Conservation (phyloP, 2,329 filamentous ascomycete species). For the Paecilomyces fulvus region DNA sequence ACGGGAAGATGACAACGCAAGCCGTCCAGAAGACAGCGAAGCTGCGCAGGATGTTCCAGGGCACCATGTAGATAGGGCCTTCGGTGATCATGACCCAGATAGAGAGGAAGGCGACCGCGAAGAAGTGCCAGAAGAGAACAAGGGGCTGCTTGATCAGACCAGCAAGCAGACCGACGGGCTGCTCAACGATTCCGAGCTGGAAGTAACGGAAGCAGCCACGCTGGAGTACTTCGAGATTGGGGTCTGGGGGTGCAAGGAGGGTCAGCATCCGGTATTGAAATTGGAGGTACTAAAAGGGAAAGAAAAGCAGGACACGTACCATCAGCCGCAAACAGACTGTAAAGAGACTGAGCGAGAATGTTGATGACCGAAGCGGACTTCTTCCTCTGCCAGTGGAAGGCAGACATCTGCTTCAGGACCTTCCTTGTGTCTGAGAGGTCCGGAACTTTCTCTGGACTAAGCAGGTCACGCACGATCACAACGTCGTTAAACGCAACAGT, state of each 20-base stretch:
- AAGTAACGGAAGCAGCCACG: slow-evolving; percentile 92
- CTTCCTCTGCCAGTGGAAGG: slow-evolving; percentile 86
- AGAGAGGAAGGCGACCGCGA: slow-evolving; percentile 78
- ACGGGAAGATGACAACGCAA: slow-evolving; percentile 72
- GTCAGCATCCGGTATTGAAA: background rate
- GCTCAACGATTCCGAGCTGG: slow-evolving; percentile 62
- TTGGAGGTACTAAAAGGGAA: background rate
- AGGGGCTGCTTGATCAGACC: slow-evolving; percentile 71
- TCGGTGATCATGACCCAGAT: slow-evolving; percentile 62
- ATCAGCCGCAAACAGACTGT: slow-evolving; percentile 81
- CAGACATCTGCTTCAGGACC: slow-evolving; percentile 59
- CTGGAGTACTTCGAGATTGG: slow-evolving; percentile 70
- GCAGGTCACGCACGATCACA: slow-evolving; percentile 63
- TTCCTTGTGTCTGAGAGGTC: slow-evolving; percentile 57
- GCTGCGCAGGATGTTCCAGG: slow-evolving; percentile 57
- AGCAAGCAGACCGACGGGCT: slow-evolving; percentile 71
- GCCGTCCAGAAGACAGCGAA: slow-evolving; percentile 70
- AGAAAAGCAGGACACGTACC: slow-evolving; percentile 26
- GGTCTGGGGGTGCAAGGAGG: slow-evolving; percentile 35
- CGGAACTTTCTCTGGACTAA: slow-evolving; percentile 61
- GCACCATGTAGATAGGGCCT: slow-evolving; percentile 47
- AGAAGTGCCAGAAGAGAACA: slow-evolving; percentile 86
- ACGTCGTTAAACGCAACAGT: slow-evolving; percentile 94
- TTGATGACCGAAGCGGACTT: slow-evolving; percentile 80
- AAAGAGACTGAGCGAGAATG: slow-evolving; percentile 91